Percentiles rank a stretch among this genome's conserved stretches.
phyloP scores from a whole-genome alignment of 129 eudicot species.

The Scalesia atractyloides region DNA sequence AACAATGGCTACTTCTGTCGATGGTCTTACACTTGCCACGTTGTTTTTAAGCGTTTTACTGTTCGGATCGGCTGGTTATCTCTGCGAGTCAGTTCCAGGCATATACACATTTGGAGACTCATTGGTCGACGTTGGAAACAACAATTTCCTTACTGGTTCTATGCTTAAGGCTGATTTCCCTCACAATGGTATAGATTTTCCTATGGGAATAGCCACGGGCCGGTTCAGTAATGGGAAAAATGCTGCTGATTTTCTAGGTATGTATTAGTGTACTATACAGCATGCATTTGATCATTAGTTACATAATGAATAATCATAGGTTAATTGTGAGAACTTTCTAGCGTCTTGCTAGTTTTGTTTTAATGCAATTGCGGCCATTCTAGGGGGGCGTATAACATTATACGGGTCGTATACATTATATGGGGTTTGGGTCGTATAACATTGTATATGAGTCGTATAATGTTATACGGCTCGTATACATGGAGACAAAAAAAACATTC shows the following conservation, averaged over 20 bases:
- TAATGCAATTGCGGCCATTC: too few relatives aligned
- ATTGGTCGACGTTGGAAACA: conserved; percentile 74
- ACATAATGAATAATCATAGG: too few relatives aligned
- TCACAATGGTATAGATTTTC: conserved; percentile 66
- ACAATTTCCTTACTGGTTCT: conserved; percentile 50
- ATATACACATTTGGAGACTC: conserved; percentile 74
- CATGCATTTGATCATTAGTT: too few relatives aligned
- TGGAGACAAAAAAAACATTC: too few relatives aligned
- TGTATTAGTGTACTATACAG: neutral
- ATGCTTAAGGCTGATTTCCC: conserved; percentile 69
- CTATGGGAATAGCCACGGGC: conserved; percentile 57
- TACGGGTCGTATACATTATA: too few relatives aligned
- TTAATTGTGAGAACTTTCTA: too few relatives aligned
- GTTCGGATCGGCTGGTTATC: neutral
- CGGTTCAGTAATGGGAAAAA: conserved; percentile 78
- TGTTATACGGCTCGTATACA: too few relatives aligned
- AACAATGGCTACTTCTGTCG: conserved; percentile 19
- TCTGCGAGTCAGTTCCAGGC: conserved; percentile 28
- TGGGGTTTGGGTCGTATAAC: too few relatives aligned
- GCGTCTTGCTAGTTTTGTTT: too few relatives aligned
- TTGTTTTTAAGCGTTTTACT: neutral
- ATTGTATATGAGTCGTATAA: too few relatives aligned
- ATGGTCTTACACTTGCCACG: neutral
- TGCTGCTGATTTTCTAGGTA: conserved; percentile 77
- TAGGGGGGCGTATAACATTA: too few relatives aligned